Base-by-base conservation (phyloP, 768 basidiomycete species). In the Leccinum imitatum region DNA sequence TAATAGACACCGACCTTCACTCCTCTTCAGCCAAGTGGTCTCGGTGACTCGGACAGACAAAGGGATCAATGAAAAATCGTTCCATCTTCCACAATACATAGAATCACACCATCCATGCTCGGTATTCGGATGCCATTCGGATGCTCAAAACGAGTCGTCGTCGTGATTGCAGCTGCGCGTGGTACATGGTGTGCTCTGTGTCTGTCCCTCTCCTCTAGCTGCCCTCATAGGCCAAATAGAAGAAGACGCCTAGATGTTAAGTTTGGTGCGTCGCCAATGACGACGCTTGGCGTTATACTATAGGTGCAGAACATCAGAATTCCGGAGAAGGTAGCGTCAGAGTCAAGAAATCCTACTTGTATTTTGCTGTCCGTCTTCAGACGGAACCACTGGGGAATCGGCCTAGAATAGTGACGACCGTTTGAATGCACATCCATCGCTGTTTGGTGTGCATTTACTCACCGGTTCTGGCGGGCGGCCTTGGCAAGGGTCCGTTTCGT, bases 311-410 rank as follows among this genome's bases (percentile, higher is more conserved):
- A 2, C 3, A 50, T 65, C 46, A 65, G 53, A n/a, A 6, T n/a
- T 35, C 11, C 39, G 8, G 23, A 44, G 46, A 33, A 35, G 27
- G 48, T 4, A 15, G 14, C 15, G 6, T 9, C 25, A 50, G 41
- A n/a, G n/a, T 33, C 41, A 23, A 4, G 9, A 31, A 25, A 11
- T 60, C 71, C 69, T 70, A 91, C 91, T 79, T 93, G 91, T 68
- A 93, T 95, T 83, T 97, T 95, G 64, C 90, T 90, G 76, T 94
- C 96, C 70, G 91, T 86, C 85, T 97, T 98, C 63, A 95, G 82
- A 67, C 95, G 93, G 87, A 97, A 98, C 96, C 96, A 99, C 73
- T 98, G 96, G 65, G 96, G 97, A 63, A 99, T 98, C 63, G 96
- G 97, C 74, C 92, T 94, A 57, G 44, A 59, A 53, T 31, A 37